Base-by-base conservation (phyloP, 1,284 basidiomycete species). In the Sanghuangporus baumii region DNA sequence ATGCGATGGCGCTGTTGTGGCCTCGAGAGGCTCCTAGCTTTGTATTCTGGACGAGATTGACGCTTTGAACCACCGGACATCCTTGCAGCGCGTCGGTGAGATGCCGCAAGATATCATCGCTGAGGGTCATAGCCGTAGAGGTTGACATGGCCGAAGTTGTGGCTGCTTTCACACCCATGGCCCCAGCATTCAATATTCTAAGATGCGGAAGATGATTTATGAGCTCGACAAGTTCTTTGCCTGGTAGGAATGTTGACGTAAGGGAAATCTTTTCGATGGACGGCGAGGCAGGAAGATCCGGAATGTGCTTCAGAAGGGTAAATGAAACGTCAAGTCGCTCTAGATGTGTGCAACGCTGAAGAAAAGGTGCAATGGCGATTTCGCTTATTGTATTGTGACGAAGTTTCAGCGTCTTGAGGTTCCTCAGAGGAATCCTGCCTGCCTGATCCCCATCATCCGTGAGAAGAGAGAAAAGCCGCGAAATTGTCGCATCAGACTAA, bases 261-360 rank as follows among this genome's bases (percentile, higher is more conserved):
- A 89, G 70, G 0, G 80, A 81, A 11, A 89, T 72, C 68, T 89
- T 89, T 66, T 84, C 80, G 65, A 71, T 47, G 65, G 68, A 55
- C 48, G 70, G 65, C 47, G 76, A 71, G 52, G 41, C 47, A 38
- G 38, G 38, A 55, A 67, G 47, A 38, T 58, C 51, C 4, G 64
- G 54, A n/a, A 67, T 58, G 43, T 76, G 79, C 57, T 74, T 77
- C 37, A 87, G 68, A n/a, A 71, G 70, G 0, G 87, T 89, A 72
- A 88, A 89, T 0, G 87, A 87, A 8, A 86, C 66, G 66, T 89
- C 87, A 7, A 89, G 73, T 12, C 80, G 80, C 41, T 72, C 73
- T 23, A 89, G 66, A 57, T 78, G 77, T 1, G 84, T 84, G 64
- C 79, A 86, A 14, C 75, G 66, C 0, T 72, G 67, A 6, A 87